phyloP scores from a whole-genome alignment of 1,284 basidiomycete species.

The Fomes fomentarius region DNA sequence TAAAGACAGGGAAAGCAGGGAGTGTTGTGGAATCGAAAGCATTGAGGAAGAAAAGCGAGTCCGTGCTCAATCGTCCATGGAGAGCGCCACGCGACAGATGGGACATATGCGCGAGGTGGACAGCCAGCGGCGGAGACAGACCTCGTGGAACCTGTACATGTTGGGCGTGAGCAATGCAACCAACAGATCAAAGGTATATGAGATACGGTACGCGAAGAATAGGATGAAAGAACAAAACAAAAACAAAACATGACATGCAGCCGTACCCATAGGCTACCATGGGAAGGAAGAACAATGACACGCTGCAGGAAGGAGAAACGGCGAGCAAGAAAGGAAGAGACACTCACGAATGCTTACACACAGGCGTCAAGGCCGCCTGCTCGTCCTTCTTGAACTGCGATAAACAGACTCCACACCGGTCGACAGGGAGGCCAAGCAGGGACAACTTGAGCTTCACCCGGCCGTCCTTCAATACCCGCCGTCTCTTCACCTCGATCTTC shows the following conservation, averaged over 20 bases:
- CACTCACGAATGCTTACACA: constrained; percentile 72
- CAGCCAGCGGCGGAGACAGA: constrained; percentile 60
- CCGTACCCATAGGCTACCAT: background rate
- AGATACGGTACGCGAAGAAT: background rate
- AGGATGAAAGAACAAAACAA: background rate
- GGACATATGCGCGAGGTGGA: constrained; percentile 55
- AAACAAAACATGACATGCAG: background rate
- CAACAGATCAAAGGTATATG: background rate
- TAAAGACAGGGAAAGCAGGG: too few species aligned
- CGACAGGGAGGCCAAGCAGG: constrained; percentile 72
- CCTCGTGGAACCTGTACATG: constrained; percentile 52
- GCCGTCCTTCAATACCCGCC: constrained; percentile 70
- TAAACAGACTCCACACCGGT: constrained; percentile 82
- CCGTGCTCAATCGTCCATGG: constrained; percentile 21
- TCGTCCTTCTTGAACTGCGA: constrained; percentile 73
- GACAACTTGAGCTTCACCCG: constrained; percentile 79
- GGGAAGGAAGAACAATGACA: background rate
- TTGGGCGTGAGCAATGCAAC: background rate
- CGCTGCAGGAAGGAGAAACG: too few species aligned
- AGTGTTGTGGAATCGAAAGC: background rate
- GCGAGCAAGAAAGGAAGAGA: background rate
- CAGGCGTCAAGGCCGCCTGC: constrained; percentile 57
- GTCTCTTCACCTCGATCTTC: constrained; percentile 64
- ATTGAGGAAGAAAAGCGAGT: background rate
- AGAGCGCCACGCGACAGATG: constrained; percentile 41